Conservation (phyloP, 805 yeast genomes). For the Kuraishia ogatae region DNA sequence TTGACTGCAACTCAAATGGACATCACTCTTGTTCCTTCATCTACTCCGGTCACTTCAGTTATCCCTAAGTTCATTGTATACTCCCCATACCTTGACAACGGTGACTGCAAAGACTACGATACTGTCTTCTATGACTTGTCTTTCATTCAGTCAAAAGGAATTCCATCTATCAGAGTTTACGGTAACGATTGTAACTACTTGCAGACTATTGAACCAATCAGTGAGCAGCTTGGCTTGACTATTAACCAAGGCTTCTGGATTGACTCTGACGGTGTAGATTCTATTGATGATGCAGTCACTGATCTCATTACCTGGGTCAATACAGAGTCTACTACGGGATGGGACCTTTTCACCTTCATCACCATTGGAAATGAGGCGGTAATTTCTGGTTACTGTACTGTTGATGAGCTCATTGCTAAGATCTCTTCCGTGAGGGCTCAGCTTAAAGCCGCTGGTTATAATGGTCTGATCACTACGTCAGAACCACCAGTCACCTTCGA, state of each 20-base stretch:
- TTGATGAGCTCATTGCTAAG: constrained; percentile 52
- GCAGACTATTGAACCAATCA: constrained; percentile 54
- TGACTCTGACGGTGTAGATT: constrained; percentile 49
- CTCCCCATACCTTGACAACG: constrained; percentile 68
- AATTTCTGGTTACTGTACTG: constrained; percentile 51
- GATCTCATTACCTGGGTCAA: constrained; percentile 39
- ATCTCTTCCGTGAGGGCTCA: constrained; percentile 52
- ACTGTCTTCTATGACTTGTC: constrained; percentile 52
- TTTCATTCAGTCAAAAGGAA: constrained; percentile 50
- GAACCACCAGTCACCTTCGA: constrained; percentile 81
- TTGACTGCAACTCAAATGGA: constrained; percentile 8
- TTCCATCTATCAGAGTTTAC: constrained; percentile 63
- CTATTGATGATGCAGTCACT: constrained; percentile 52
- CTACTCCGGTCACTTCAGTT: constrained; percentile 19
- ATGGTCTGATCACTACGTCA: constrained; percentile 71
- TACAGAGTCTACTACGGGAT: constrained; percentile 32
- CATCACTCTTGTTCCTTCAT: constrained; percentile 15
- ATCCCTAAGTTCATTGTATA: constrained; percentile 58
- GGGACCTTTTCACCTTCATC: constrained; percentile 70
- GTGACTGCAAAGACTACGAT: constrained; percentile 53
- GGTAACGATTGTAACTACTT: constrained; percentile 81
- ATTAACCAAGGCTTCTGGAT: constrained; percentile 91
- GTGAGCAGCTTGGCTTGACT: constrained; percentile 49
- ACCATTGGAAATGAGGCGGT: constrained; percentile 90
- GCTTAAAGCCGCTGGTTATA: constrained; percentile 62